phyloP scores from a whole-genome alignment of 176 grass and related monocot genomes.

The Ananas comosus region DNA sequence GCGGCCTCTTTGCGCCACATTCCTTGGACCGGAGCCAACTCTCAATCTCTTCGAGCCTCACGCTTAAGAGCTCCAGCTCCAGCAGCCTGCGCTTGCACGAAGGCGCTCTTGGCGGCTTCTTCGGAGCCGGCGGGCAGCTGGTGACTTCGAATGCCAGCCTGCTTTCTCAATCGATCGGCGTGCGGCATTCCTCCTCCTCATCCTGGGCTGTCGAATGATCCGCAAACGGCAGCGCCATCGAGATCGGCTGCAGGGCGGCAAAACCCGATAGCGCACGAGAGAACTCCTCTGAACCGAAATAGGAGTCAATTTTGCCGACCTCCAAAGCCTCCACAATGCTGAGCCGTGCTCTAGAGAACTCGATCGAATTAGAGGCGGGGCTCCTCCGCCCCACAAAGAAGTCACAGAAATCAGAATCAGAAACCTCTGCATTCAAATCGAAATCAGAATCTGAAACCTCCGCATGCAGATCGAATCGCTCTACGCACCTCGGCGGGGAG shows the following conservation, averaged over 20 bases:
- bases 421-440: too few relatives aligned
- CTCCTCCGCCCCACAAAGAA: too few relatives aligned
- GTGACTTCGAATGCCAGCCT: slow-evolving; percentile 11
- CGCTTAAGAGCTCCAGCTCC: slow-evolving; percentile 63
- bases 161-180: slow-evolving; percentile 47
- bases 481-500: too few relatives aligned
- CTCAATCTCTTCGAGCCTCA: slow-evolving; percentile 60
- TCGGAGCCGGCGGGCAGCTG: slow-evolving; percentile 61
- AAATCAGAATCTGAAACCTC: too few relatives aligned
- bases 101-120: slow-evolving; percentile 29
- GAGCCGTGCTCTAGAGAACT: background rate
- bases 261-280: slow-evolving; percentile 38
- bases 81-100: slow-evolving; percentile 65
- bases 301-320: background rate
- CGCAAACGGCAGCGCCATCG: background rate
- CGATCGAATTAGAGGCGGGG: background rate
- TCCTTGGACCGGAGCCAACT: slow-evolving; percentile 30
- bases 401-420: too few relatives aligned
- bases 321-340: background rate
- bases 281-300: slow-evolving; percentile 15
- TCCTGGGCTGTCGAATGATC: background rate
- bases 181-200: slow-evolving; percentile 32
- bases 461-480: too few relatives aligned
- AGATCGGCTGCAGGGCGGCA: slow-evolving; percentile 2
- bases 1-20: background rate